phyloP scores from a whole-genome alignment of 164 flowering plant genomes.

The Sextonia rubra region DNA sequence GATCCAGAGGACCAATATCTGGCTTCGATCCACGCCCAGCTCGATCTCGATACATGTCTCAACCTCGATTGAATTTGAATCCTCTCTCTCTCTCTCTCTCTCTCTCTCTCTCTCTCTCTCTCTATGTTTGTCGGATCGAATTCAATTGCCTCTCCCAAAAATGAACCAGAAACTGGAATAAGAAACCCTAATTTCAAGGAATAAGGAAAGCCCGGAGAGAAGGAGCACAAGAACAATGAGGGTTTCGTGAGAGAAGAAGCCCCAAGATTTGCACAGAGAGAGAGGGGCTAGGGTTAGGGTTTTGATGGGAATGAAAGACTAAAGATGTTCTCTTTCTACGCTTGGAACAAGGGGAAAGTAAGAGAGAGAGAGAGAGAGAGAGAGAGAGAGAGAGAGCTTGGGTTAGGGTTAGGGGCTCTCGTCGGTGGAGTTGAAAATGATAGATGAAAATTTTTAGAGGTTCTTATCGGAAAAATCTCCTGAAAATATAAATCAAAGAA shows the following conservation, averaged over 20 bases:
- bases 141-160: no score
- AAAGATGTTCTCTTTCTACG: background rate
- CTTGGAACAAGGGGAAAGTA: background rate
- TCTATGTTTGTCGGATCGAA: no score
- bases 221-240: background rate
- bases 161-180: background rate
- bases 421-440: no score
- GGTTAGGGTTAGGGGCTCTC: conserved; percentile 42
- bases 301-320: background rate
- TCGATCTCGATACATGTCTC: conserved; percentile 46
- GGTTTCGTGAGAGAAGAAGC: background rate
- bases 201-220: no score
- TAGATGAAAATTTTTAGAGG: no score
- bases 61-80: background rate
- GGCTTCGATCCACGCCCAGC: conserved; percentile 30
- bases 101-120: no score
- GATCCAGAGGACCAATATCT: conserved; percentile 38
- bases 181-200: background rate
- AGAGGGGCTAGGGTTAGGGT: conserved; percentile 1
- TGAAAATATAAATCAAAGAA: no score
- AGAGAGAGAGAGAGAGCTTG: conserved; percentile 29
- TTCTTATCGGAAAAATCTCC: no score
- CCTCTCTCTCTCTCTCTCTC: no score
- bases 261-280: background rate
- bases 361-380: background rate